These are phyloP conservation scores for Lipomyces sp. DNA, from an alignment of 805 yeast species.

Conservation along the genomic window DNA sequence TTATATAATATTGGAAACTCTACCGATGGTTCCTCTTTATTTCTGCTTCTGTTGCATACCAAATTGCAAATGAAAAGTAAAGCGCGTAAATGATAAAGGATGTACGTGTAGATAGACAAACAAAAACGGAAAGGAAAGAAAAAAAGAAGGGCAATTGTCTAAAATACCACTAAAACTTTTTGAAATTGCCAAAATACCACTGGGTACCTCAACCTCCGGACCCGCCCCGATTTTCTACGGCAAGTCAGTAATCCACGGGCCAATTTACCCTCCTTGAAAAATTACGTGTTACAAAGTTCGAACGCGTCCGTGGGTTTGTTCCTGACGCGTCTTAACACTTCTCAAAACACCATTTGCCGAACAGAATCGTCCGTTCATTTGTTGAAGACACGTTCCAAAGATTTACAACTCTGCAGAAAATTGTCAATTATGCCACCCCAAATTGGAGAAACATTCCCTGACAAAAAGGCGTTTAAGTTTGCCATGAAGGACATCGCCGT, in stretches of 20 bases:
- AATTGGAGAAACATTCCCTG: conserved; percentile 5
- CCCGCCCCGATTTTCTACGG: neutral
- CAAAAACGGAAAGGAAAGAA: too few species aligned
- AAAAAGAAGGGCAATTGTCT: neutral
- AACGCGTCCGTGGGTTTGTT: neutral
- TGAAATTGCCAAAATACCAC: conserved; percentile 8
- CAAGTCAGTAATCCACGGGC: neutral
- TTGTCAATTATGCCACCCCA: conserved; percentile 1
- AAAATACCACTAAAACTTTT: neutral
- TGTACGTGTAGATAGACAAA: too few species aligned
- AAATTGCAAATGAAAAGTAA: too few species aligned
- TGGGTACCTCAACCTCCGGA: neutral
- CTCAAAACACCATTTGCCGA: too few species aligned
- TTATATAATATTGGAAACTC: too few species aligned
- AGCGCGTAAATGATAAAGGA: too few species aligned
- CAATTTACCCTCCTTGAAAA: neutral
- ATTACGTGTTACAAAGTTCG: neutral
- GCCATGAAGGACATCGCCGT: conserved; percentile 5
- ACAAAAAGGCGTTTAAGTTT: conserved; percentile 7
- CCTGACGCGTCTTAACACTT: too few species aligned
- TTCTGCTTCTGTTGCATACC: too few species aligned
- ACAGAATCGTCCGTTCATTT: neutral
- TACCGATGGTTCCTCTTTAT: too few species aligned
- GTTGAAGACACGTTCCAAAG: conserved; percentile 3
- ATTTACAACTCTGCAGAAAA: neutral